Base-by-base conservation (phyloP, 2,329 filamentous ascomycete genomes). In the Scedosporium aurantiacum region DNA sequence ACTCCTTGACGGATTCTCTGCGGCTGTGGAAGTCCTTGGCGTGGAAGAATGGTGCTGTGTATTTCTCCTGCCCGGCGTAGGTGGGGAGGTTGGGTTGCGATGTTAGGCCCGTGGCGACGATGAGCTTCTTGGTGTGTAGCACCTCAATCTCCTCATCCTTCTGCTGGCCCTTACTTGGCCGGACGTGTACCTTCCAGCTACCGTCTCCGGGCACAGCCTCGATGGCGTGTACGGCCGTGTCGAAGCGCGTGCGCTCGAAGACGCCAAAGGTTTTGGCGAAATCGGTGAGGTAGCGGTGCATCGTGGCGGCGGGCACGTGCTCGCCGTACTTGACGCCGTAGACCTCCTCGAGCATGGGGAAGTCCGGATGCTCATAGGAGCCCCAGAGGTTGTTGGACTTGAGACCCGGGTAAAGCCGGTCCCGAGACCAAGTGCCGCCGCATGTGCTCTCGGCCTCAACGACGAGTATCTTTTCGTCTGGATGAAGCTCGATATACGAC, bases 371-470 rank as follows among this genome's bases (percentile, higher is more conserved):
- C 67, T 88, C 85, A 66, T 85, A 86, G 1, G 80, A 81, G 21
- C 84, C 84, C 6, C 80, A 69, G 68, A 86, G 75, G 65, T 88
- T 88, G 71, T 88, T 88, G 2, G 82, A 80, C 63, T 82, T 83
- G 54, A 88, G 75, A 2, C 81, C 82, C 0, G 81, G 78, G 68
- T 88, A 83, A 0, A 87, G 71, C 1, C 84, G 77, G 27, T 83
- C 72, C 60, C 78, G 72, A 4, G 81, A 78, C 85, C 85, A 88
- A 8, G 81, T 81, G 4, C 85, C 85, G 1, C 85, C 85, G 45
- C 82, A 69, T 37, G 32, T 37, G 32, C 32, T 37, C 32, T 37
- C 32, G 14, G 32, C 32, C 3, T 37, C 32, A 1, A 37, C 14
- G 10, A 37, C 10, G 32, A 37, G 32, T 8, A 37, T 3, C 32